Conservation (phyloP, 371 early-diverging fungal genomes). For the Syncephalastrum racemosum region DNA sequence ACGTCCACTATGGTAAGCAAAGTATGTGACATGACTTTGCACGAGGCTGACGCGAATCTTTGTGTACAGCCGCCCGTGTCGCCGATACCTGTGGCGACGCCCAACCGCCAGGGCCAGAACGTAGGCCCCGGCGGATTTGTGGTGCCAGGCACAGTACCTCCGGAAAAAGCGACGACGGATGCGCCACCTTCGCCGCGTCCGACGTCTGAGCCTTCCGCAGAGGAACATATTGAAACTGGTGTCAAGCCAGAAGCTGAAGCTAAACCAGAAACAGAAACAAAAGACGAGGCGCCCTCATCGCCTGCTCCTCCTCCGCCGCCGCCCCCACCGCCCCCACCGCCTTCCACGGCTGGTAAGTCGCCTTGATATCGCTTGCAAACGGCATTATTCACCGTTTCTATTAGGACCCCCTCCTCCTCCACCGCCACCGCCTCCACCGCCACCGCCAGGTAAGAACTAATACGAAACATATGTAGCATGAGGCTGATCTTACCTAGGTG, state of each 20-base stretch:
- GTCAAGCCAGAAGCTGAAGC: no score
- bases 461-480: not conserved
- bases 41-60: no score
- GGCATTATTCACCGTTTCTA: not conserved
- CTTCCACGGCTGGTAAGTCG: not conserved
- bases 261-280: no score
- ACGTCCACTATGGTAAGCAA: no score
- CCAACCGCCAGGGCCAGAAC: no score
- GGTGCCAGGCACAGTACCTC: constrained; percentile 9
- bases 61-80: no score
- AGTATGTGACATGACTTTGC: no score
- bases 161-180: not conserved
- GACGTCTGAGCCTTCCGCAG: no score
- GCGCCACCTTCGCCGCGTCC: no score
- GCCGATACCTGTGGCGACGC: no score
- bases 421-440: constrained; percentile 7
- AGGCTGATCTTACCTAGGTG: not conserved
- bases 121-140: not conserved
- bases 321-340: constrained; percentile 8
- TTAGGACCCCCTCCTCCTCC: not conserved
- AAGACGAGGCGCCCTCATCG: not conserved
- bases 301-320: constrained; percentile 14
- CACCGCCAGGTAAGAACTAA: constrained; percentile 5
- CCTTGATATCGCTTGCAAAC: not conserved
- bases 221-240: no score